Evolutionary conservation across 371 early-diverging fungal genomes (phyloP).

Genomic region (Nematocida displodere): DNA sequence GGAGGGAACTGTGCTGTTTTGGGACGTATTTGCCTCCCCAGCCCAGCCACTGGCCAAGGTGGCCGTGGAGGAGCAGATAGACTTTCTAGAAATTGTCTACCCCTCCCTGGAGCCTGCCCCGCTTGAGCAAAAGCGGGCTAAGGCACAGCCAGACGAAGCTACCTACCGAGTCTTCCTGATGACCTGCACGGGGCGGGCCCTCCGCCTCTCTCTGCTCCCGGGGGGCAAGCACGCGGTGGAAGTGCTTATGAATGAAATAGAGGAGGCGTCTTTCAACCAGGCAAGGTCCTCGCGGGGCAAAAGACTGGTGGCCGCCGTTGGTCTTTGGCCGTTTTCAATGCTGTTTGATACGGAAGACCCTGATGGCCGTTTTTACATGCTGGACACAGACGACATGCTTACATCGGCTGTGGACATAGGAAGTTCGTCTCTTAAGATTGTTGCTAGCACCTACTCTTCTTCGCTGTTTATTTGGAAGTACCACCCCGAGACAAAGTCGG

Average conservation of each 20-base stretch:
- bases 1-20: slow-evolving; percentile 54
- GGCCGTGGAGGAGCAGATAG: slow-evolving; percentile 35
- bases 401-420: slow-evolving; percentile 58
- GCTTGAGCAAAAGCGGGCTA: slow-evolving; percentile 20
- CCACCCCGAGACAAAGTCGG: slow-evolving; percentile 11
- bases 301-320: slow-evolving; percentile 57
- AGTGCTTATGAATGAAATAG: slow-evolving; percentile 27
- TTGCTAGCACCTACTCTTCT: slow-evolving; percentile 50
- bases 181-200: slow-evolving; percentile 46
- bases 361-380: slow-evolving; percentile 53
- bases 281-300: slow-evolving; percentile 64
- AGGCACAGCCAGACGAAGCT: neutral
- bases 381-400: slow-evolving; percentile 60
- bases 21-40: slow-evolving; percentile 29
- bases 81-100: slow-evolving; percentile 61
- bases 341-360: slow-evolving; percentile 56
- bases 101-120: slow-evolving; percentile 28
- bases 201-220: slow-evolving; percentile 42
- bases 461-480: slow-evolving; percentile 30
- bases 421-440: slow-evolving; percentile 58
- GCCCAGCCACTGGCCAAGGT: neutral
- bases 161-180: slow-evolving; percentile 44
- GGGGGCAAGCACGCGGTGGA: slow-evolving; percentile 16
- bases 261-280: slow-evolving; percentile 54
- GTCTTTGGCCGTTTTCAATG: slow-evolving; percentile 63